A percentile compares a stretch with the other conserved stretches of the same genome.
These are phyloP conservation scores for Eimeria sp. DNA, from an alignment of 169 alveolate genomes.

Conservation along the genomic window DNA sequence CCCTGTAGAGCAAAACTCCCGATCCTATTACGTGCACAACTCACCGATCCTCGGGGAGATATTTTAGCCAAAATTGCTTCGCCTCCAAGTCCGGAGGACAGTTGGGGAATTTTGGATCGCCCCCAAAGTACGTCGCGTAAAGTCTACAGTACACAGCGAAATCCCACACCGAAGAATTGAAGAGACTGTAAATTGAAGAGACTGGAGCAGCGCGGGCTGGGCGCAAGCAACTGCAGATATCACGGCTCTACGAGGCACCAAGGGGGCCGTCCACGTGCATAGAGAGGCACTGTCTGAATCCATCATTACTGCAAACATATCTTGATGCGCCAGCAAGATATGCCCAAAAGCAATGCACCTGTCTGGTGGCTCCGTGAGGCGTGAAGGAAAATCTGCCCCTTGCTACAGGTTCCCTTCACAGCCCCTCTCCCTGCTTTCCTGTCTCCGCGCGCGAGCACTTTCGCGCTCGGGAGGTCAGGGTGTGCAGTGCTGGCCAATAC, in stretches of 20 bases:
- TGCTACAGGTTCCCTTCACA: neutral
- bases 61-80: slow-evolving; percentile 93
- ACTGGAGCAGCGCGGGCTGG: neutral
- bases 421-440: neutral
- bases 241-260: neutral
- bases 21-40: neutral
- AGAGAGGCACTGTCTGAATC: neutral
- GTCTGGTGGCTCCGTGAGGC: neutral
- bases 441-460: neutral
- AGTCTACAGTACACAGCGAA: slow-evolving; percentile 84
- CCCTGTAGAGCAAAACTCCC: neutral
- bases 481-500: neutral
- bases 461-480: neutral
- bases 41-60: slow-evolving; percentile 90
- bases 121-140: slow-evolving; percentile 97
- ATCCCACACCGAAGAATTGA: neutral
- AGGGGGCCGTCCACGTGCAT: neutral
- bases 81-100: slow-evolving; percentile 95
- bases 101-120: slow-evolving; percentile 94
- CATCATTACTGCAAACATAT: neutral
- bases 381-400: neutral
- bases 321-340: neutral
- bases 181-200: neutral
- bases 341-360: neutral
- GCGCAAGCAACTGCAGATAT: neutral